Percentiles rank a stretch among this genome's conserved stretches.
phyloP scores from a whole-genome alignment of 2,329 filamentous ascomycete species.

The Xylaria sp. region DNA sequence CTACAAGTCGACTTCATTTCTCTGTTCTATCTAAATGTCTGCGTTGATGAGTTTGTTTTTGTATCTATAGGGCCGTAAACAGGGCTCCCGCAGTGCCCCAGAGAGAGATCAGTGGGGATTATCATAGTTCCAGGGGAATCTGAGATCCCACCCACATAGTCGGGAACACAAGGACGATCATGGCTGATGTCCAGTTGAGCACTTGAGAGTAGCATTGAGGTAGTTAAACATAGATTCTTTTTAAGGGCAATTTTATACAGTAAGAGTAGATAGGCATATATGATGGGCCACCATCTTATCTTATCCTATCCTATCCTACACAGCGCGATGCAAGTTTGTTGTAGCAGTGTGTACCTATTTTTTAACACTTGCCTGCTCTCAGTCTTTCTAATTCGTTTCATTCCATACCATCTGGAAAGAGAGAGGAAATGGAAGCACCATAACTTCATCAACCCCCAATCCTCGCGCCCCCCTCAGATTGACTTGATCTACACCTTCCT shows the following conservation, averaged over 20 bases:
- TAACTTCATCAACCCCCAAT: too few species aligned
- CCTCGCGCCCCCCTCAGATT: too few species aligned
- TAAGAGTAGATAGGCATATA: not conserved
- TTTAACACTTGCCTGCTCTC: not conserved
- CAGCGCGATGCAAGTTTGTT: not conserved
- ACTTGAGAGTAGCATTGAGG: not conserved
- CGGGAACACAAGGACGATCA: not conserved
- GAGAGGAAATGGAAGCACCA: not conserved
- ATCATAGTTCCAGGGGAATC: not conserved
- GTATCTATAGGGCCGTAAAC: too few species aligned
- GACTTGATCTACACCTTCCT: conserved; percentile 48
- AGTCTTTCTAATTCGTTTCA: not conserved
- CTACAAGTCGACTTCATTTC: too few species aligned
- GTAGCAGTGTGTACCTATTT: too few species aligned
- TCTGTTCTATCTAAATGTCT: too few species aligned
- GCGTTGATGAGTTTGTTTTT: too few species aligned
- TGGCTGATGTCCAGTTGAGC: not conserved
- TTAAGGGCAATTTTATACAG: conserved; percentile 36
- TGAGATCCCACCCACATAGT: not conserved
- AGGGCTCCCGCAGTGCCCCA: too few species aligned
- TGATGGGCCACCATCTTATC: conserved; percentile 13
- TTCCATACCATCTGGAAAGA: not conserved
- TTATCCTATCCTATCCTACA: conserved; percentile 28
- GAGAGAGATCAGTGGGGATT: too few species aligned
- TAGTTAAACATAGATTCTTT: not conserved